phyloP scores from a whole-genome alignment of 2,329 filamentous ascomycete species.

The Pseudonectria buxi region DNA sequence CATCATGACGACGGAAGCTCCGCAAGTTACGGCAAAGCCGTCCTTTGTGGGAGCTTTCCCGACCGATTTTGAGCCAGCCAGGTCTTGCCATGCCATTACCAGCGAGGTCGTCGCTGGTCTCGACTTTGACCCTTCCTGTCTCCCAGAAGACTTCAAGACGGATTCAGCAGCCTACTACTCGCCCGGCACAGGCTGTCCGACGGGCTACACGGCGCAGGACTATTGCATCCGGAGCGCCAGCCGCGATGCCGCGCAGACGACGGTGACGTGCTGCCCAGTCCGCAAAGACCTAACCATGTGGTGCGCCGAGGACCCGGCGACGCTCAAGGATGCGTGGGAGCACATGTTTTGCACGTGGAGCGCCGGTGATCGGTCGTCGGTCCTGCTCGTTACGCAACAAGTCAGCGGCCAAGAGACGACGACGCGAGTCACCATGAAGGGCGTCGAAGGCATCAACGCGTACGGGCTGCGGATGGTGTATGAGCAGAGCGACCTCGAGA shows the following conservation, averaged over 20 bases:
- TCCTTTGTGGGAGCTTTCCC: constrained; percentile 12
- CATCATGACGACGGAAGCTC: constrained; percentile 1
- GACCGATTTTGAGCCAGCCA: constrained; percentile 5
- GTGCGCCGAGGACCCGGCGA: constrained; percentile 22
- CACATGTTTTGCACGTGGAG: constrained; percentile 29
- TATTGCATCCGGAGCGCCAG: constrained; percentile 22
- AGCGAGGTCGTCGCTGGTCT: constrained; percentile 13
- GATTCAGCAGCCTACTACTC: constrained; percentile 25
- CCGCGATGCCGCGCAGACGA: constrained; percentile 21
- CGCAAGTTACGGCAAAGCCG: constrained; percentile 1
- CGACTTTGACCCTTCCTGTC: constrained; percentile 21
- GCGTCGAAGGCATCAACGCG: constrained; percentile 24
- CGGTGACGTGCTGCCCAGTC: constrained; percentile 30
- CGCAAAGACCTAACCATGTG: constrained; percentile 18
- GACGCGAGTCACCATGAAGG: constrained; percentile 11
- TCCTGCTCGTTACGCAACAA: constrained; percentile 20
- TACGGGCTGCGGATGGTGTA: constrained; percentile 31
- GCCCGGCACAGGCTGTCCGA: constrained; percentile 24
- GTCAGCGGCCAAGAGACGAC: constrained; percentile 17
- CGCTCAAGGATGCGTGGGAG: constrained; percentile 16
- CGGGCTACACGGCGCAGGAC: constrained; percentile 21
- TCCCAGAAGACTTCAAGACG: constrained; percentile 23
- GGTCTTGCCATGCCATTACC: constrained; percentile 8
- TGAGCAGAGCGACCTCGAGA: constrained; percentile 20
- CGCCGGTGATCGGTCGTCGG: constrained; percentile 17